Evolutionary conservation across 768 basidiomycete species (phyloP).

Genomic region (Leccinum truebloodii): DNA sequence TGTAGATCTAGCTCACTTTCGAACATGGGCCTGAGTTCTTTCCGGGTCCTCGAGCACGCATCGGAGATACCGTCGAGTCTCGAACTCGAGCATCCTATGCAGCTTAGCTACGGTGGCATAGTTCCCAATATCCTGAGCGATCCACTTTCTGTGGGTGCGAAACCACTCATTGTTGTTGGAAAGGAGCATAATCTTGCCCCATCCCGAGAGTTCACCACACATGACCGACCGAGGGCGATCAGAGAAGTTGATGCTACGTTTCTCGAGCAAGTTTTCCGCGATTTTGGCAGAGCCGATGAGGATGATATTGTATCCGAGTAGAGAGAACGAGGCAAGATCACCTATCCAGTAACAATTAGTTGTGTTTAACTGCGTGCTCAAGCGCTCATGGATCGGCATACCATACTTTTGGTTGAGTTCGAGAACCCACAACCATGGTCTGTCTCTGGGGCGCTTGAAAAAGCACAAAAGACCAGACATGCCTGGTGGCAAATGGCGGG

Average conservation of each 20-base stretch:
- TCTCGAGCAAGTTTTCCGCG: conserved; percentile 47
- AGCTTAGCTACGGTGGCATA: conserved; percentile 12
- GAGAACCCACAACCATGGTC: conserved; percentile 14
- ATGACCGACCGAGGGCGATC: conserved; percentile 24
- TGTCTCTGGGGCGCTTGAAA: conserved; percentile 12
- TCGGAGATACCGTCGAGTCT: conserved; percentile 16
- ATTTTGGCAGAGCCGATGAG: conserved; percentile 44
- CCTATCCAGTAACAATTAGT: conserved; percentile 4
- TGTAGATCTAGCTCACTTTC: not conserved
- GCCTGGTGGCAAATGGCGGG: conserved; percentile 17
- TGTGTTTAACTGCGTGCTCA: too few species aligned
- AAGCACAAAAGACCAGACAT: conserved; percentile 13
- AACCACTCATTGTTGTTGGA: conserved; percentile 17
- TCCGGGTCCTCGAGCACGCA: conserved; percentile 12
- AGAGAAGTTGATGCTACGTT: conserved; percentile 44
- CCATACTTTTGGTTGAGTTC: conserved; percentile 16
- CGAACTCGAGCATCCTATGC: conserved; percentile 20
- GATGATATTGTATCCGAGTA: conserved; percentile 37
- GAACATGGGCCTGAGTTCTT: not conserved
- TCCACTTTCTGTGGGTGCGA: conserved; percentile 19
- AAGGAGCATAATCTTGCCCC: conserved; percentile 23
- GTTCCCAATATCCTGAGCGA: conserved; percentile 18
- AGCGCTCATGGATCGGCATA: not conserved
- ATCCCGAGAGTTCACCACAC: conserved; percentile 22
- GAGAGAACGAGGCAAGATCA: conserved; percentile 15